These are phyloP conservation scores for Pseudophaeomoniella oleicola DNA, from an alignment of 2,329 filamentous ascomycete genomes.

Conservation along the genomic window DNA sequence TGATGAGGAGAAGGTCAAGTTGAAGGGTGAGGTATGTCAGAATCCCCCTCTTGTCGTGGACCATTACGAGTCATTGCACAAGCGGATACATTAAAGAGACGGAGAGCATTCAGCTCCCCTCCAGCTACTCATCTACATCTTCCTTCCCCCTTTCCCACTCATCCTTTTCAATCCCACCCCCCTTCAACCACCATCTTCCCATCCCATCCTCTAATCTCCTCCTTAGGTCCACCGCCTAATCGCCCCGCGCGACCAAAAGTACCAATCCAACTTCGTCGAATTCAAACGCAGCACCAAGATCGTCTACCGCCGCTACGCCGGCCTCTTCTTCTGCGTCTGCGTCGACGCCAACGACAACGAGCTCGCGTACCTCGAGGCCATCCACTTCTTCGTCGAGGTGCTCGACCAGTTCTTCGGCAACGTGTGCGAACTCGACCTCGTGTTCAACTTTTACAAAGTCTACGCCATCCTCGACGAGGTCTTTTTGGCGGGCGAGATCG, in stretches of 20 bases:
- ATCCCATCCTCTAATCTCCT: constrained; percentile 1
- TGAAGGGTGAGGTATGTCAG: constrained; percentile 79
- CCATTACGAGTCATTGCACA: no score
- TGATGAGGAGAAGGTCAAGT: constrained; percentile 97
- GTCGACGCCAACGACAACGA: constrained; percentile 99
- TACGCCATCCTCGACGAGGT: constrained; percentile 98
- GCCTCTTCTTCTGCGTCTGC: constrained; percentile 97
- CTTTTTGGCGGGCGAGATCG: constrained; percentile 92
- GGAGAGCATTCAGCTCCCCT: background rate
- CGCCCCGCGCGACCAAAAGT: constrained; percentile 94
- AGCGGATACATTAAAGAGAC: no score
- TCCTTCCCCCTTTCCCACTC: constrained; percentile 1
- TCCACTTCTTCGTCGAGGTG: constrained; percentile 99
- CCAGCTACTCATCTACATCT: constrained; percentile 3
- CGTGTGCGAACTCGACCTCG: constrained; percentile 91
- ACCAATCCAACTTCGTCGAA: constrained; percentile 99
- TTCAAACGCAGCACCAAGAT: constrained; percentile 54
- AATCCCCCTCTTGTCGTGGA: constrained; percentile 2
- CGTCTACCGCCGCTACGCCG: constrained; percentile 92
- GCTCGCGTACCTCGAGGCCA: constrained; percentile 88
- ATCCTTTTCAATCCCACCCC: constrained; percentile 1
- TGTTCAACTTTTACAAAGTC: constrained; percentile 65
- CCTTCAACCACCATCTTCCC: no score
- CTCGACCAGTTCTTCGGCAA: constrained; percentile 98
- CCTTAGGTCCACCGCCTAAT: constrained; percentile 84